Evolutionary conservation across 2,329 filamentous ascomycete species (phyloP).

Genomic region (Fusarium coffeatum): DNA sequence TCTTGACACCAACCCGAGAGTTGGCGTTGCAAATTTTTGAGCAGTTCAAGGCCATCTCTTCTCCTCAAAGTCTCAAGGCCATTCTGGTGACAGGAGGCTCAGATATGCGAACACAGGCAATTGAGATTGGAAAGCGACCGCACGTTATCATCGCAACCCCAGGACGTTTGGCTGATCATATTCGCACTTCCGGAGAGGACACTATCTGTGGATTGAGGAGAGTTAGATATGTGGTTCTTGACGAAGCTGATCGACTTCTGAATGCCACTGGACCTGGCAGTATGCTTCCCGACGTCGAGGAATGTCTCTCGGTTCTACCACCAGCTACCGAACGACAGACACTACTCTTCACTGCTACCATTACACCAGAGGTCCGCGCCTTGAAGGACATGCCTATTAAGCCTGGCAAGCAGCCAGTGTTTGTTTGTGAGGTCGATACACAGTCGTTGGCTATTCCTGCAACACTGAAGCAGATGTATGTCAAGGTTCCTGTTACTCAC

Average conservation of each 20-base stretch:
- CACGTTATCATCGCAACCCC: slow-evolving; percentile 96
- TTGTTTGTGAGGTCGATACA: slow-evolving; percentile 89
- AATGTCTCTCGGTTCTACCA: slow-evolving; percentile 85
- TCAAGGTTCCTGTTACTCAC: slow-evolving; percentile 90
- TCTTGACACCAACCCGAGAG: slow-evolving; percentile 91
- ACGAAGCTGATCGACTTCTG: slow-evolving; percentile 93
- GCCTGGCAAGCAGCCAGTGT: slow-evolving; percentile 78
- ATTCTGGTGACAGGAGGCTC: slow-evolving; percentile 91
- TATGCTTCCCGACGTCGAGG: slow-evolving; percentile 95
- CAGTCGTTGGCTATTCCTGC: slow-evolving; percentile 80
- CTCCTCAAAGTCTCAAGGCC: slow-evolving; percentile 86
- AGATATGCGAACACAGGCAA: slow-evolving; percentile 92
- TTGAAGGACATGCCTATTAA: slow-evolving; percentile 81
- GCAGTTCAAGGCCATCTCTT: slow-evolving; percentile 92
- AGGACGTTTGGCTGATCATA: slow-evolving; percentile 91
- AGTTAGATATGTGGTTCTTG: slow-evolving; percentile 87
- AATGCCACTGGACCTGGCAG: slow-evolving; percentile 78
- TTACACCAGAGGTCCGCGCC: slow-evolving; percentile 90
- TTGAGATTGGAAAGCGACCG: slow-evolving; percentile 82
- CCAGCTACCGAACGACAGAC: slow-evolving; percentile 86
- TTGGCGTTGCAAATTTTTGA: slow-evolving; percentile 96
- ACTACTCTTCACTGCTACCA: slow-evolving; percentile 93
- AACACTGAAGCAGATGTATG: slow-evolving; percentile 84
- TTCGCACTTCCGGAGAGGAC: slow-evolving; percentile 89
- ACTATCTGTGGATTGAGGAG: slow-evolving; percentile 84